phyloP scores from a whole-genome alignment of 2,329 filamentous ascomycete species.

The Epicoccum nigrum region DNA sequence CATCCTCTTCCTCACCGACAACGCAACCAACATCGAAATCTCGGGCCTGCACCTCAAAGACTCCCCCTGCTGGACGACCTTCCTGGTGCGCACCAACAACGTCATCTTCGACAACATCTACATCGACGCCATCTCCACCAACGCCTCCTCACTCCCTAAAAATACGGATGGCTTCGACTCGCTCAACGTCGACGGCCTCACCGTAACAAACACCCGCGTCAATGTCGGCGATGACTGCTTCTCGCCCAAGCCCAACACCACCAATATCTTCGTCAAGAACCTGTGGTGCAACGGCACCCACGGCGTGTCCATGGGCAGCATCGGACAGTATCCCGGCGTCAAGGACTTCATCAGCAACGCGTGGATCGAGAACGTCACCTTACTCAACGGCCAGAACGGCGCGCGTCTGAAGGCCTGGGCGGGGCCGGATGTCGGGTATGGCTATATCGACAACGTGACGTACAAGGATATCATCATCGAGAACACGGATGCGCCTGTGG shows the following conservation, averaged over 20 bases:
- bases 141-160: conserved; percentile 57
- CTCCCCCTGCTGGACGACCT: conserved; percentile 69
- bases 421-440: conserved; percentile 62
- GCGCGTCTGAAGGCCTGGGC: conserved; percentile 68
- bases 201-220: conserved; percentile 44
- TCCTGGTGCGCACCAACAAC: conserved; percentile 63
- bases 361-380: conserved; percentile 64
- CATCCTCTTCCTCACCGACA: conserved; percentile 66
- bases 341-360: conserved; percentile 50
- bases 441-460: conserved; percentile 67
- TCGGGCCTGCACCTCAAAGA: conserved; percentile 65
- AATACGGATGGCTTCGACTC: conserved; percentile 70
- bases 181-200: conserved; percentile 61
- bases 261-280: conserved; percentile 43
- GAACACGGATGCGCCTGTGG: conserved; percentile 63
- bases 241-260: conserved; percentile 42
- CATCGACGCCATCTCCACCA: conserved; percentile 61
- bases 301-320: conserved; percentile 42
- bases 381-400: conserved; percentile 61
- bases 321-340: conserved; percentile 40
- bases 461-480: conserved; percentile 66
- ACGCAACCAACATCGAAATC: conserved; percentile 63
- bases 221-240: conserved; percentile 46
- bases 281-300: conserved; percentile 45
- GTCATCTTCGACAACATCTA: conserved; percentile 61